Conservation (phyloP, 2,329 filamentous ascomycete genomes). For the Blumeriella jaapii region DNA sequence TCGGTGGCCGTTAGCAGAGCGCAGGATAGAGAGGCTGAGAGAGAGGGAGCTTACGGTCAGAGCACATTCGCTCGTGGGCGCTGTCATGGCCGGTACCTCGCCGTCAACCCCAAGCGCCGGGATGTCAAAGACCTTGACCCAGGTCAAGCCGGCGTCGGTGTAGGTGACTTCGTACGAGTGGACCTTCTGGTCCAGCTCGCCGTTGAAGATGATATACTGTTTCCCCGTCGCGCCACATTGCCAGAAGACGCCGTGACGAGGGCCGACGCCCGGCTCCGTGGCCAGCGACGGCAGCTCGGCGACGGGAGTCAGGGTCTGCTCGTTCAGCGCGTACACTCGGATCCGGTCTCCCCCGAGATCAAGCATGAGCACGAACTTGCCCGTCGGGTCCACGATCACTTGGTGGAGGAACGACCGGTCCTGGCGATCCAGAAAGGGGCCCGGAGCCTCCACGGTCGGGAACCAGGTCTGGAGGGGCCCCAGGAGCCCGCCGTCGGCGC, state of each 20-base stretch:
- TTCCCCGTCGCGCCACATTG: conserved; percentile 4
- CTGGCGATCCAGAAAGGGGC: conserved; percentile 26
- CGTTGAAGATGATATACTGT: conserved; percentile 31
- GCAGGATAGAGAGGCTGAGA: neutral
- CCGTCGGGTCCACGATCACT: conserved; percentile 37
- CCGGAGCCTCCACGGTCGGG: conserved; percentile 5
- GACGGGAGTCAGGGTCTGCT: conserved; percentile 29
- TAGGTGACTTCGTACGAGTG: conserved; percentile 22
- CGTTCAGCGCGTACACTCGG: conserved; percentile 32
- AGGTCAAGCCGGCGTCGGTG: neutral
- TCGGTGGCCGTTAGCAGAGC: conserved; percentile 1
- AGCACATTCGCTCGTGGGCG: conserved; percentile 6
- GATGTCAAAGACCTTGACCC: conserved; percentile 8
- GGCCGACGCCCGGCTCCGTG: conserved; percentile 32
- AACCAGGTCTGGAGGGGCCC: conserved; percentile 1
- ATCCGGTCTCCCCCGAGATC: conserved; percentile 39
- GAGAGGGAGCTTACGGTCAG: conserved; percentile 5
- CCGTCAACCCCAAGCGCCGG: conserved; percentile 7
- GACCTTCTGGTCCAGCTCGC: conserved; percentile 34
- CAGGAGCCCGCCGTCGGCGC: conserved; percentile 1
- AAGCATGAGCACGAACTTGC: conserved; percentile 34
- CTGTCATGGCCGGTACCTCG: conserved; percentile 5
- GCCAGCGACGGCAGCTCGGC: conserved; percentile 27
- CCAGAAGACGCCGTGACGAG: conserved; percentile 38
- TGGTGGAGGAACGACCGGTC: conserved; percentile 36